Percentiles rank a stretch among this genome's conserved stretches.
Evolutionary conservation across 2,329 filamentous ascomycete genomes (phyloP).

Genomic region (Fusarium succisae): DNA sequence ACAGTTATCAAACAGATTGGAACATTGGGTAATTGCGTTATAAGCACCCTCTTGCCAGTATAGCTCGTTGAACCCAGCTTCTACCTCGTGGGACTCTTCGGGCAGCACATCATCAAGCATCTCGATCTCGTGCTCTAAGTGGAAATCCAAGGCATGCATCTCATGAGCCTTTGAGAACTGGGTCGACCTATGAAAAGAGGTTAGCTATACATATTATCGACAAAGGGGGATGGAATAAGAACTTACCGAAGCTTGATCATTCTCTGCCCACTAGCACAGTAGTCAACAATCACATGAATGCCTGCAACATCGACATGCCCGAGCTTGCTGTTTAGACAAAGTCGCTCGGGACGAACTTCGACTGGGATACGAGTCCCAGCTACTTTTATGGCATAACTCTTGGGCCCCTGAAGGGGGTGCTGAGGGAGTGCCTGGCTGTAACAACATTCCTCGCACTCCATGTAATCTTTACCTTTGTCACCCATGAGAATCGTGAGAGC

Average conservation of each 20-base stretch:
- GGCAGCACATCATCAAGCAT: neutral
- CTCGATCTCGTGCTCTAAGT: neutral
- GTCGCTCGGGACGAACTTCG: slow-evolving; percentile 6
- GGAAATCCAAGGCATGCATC: slow-evolving; percentile 3
- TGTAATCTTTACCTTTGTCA: neutral
- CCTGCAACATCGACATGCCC: slow-evolving; percentile 21
- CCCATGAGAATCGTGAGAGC: slow-evolving; percentile 11
- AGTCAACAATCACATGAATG: slow-evolving; percentile 25
- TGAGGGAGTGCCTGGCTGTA: neutral
- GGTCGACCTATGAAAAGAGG: slow-evolving; percentile 17
- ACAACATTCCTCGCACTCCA: slow-evolving; percentile 20
- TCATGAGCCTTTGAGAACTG: slow-evolving; percentile 27
- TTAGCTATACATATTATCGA: neutral
- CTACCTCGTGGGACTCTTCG: neutral
- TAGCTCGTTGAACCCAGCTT: neutral
- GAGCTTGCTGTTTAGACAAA: slow-evolving; percentile 19
- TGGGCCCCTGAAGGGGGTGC: neutral
- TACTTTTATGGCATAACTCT: neutral
- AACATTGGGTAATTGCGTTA: slow-evolving; percentile 4
- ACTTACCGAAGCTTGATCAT: slow-evolving; percentile 32
- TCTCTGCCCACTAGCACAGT: neutral
- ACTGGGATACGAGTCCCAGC: slow-evolving; percentile 6
- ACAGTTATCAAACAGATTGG: slow-evolving; percentile 12
- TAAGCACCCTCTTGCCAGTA: slow-evolving; percentile 1
- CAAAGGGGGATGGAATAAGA: neutral